Conservation (phyloP, 257 asterid species). For the Salvia rosmarinus region DNA sequence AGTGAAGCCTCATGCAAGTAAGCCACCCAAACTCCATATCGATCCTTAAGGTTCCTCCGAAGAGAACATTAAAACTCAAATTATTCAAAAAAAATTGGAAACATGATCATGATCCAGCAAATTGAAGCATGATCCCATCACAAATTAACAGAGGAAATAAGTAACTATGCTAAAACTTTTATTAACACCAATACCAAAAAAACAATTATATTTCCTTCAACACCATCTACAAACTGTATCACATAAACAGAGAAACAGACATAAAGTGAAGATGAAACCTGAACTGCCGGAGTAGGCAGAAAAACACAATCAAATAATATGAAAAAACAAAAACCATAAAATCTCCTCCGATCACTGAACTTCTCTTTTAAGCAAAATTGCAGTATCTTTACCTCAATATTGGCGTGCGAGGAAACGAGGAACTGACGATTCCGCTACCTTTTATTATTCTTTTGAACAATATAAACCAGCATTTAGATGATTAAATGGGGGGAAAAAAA, state of each 20-base stretch:
- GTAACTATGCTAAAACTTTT: conserved; percentile 6
- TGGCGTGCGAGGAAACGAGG: conserved; percentile 32
- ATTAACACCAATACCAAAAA: not conserved
- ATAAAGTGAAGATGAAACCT: not conserved
- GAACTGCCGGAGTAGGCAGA: not conserved
- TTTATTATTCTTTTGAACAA: not conserved
- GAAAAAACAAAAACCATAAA: not conserved
- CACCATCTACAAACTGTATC: not conserved
- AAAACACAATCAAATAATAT: not conserved
- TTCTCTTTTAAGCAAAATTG: not conserved
- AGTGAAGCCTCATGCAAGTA: conserved; percentile 22
- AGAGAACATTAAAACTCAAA: not conserved
- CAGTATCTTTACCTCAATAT: conserved; percentile 39
- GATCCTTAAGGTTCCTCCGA: not conserved
- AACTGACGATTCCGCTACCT: conserved; percentile 33
- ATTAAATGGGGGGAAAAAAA: not conserved
- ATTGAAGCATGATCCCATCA: conserved; percentile 7
- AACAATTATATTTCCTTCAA: not conserved
- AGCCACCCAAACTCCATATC: not conserved
- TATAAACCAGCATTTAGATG: not conserved
- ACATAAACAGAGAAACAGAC: not conserved
- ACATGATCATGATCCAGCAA: conserved; percentile 12
- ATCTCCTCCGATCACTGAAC: not conserved
- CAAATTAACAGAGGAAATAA: not conserved
- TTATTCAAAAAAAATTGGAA: not conserved